phyloP scores from a whole-genome alignment of 2,329 filamentous ascomycete genomes.

The Penicillium sp. region DNA sequence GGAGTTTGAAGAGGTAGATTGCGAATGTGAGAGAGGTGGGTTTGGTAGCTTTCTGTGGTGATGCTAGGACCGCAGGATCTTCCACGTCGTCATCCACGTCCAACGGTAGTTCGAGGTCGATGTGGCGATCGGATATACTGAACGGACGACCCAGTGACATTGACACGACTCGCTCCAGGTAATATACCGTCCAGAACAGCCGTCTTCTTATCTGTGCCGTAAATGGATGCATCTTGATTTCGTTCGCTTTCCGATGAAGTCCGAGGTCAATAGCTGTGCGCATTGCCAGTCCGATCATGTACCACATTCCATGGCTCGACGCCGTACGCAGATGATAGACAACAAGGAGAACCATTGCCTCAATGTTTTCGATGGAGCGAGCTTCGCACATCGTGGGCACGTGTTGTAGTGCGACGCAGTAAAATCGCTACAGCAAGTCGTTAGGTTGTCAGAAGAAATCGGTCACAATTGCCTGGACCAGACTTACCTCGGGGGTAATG shows the following conservation, averaged over 20 bases:
- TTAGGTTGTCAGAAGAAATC: too few relatives aligned
- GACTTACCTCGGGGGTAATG: conserved; percentile 42
- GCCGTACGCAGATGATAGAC: conserved; percentile 53
- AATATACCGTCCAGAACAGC: conserved; percentile 54
- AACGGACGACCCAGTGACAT: conserved; percentile 52
- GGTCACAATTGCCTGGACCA: too few relatives aligned
- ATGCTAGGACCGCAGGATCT: conserved; percentile 35
- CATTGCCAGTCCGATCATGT: conserved; percentile 55
- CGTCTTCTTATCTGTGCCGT: conserved; percentile 48
- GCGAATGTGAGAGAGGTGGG: conserved; percentile 43
- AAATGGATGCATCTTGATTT: conserved; percentile 42
- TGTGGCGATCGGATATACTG: conserved; percentile 52
- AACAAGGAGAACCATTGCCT: conserved; percentile 53
- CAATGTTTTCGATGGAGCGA: conserved; percentile 51
- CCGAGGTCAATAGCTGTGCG: conserved; percentile 54
- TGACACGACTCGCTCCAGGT: conserved; percentile 50
- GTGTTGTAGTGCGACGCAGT: conserved; percentile 51
- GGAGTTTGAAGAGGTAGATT: conserved; percentile 47
- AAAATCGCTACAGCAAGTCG: conserved; percentile 50
- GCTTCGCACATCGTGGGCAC: conserved; percentile 50
- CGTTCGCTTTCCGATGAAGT: conserved; percentile 50
- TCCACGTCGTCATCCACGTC: conserved; percentile 45
- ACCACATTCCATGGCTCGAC: conserved; percentile 54
- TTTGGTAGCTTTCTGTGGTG: conserved; percentile 29
- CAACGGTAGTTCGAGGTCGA: conserved; percentile 50